These are phyloP conservation scores for Arxiozyma heterogenica DNA, from an alignment of 1,139 yeast species.

Conservation along the genomic window DNA sequence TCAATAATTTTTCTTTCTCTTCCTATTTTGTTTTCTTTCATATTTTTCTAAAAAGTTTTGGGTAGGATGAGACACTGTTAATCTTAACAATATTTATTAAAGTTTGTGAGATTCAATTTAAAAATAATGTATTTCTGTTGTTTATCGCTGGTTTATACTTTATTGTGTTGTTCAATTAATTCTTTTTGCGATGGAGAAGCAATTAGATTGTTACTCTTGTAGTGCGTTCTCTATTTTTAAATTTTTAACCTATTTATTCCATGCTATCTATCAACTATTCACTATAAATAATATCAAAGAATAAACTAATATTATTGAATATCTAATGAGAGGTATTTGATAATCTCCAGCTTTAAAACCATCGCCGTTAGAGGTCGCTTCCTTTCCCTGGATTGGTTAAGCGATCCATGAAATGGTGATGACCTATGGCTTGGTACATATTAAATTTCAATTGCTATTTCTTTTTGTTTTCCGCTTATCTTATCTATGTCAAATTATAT, in stretches of 20 bases:
- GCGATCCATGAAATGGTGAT: conserved; percentile 84
- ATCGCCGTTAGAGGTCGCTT: conserved; percentile 88
- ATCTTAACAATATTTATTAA: neutral
- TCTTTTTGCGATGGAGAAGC: neutral
- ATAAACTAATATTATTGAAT: conserved; percentile 5
- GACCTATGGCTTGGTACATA: conserved; percentile 82
- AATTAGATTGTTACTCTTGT: neutral
- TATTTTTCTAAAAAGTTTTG: neutral
- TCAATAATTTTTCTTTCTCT: no score
- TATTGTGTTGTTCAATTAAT: neutral
- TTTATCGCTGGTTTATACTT: neutral
- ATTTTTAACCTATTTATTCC: neutral
- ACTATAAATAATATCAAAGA: conserved; percentile 8
- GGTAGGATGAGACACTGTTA: neutral
- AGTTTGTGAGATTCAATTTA: neutral
- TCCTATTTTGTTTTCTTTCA: neutral
- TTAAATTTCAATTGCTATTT: neutral
- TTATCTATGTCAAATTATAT: conserved; percentile 3
- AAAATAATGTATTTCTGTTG: neutral
- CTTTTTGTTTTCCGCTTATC: neutral
- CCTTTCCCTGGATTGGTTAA: conserved; percentile 25
- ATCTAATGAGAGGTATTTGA: conserved; percentile 1
- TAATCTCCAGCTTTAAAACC: conserved; percentile 62
- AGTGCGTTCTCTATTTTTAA: neutral
- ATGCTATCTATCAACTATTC: neutral